phyloP scores from a whole-genome alignment of 31 red algal species.

The Pterothamnion heteromorphum region DNA sequence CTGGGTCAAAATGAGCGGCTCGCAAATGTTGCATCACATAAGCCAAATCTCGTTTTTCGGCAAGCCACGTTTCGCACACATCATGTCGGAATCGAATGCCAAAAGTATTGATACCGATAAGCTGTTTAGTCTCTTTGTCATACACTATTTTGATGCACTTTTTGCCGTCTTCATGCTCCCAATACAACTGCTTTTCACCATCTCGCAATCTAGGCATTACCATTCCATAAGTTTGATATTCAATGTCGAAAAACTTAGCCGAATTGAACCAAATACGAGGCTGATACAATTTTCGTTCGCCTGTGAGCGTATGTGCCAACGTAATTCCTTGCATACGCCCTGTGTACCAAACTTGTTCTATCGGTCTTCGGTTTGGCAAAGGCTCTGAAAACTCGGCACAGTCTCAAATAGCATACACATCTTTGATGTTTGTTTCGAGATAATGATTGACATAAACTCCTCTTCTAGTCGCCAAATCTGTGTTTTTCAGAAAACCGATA shows the following conservation, averaged over 20 bases:
- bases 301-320: neutral
- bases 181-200: neutral
- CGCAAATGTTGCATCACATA: constrained; percentile 22
- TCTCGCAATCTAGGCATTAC: neutral
- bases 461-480: neutral
- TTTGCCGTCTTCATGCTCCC: constrained; percentile 19
- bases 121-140: neutral
- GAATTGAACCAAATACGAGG: constrained; percentile 38
- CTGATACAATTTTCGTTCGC: neutral
- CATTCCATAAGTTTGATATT: constrained; percentile 32
- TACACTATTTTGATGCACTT: neutral
- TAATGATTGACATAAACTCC: constrained; percentile 30
- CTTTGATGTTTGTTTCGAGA: constrained; percentile 15
- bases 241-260: constrained; percentile 41
- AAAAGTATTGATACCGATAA: constrained; percentile 9
- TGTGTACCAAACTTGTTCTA: constrained; percentile 41
- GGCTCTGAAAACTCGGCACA: neutral
- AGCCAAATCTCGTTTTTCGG: neutral
- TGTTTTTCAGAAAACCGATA: neutral
- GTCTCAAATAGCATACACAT: constrained; percentile 34
- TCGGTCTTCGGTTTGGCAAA: neutral
- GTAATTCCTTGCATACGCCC: neutral
- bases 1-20: constrained; percentile 40
- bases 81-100: constrained; percentile 25
- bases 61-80: neutral